These are phyloP conservation scores for Dactylella cylindrospora DNA, from an alignment of 2,329 filamentous ascomycete species.

Conservation along the genomic window DNA sequence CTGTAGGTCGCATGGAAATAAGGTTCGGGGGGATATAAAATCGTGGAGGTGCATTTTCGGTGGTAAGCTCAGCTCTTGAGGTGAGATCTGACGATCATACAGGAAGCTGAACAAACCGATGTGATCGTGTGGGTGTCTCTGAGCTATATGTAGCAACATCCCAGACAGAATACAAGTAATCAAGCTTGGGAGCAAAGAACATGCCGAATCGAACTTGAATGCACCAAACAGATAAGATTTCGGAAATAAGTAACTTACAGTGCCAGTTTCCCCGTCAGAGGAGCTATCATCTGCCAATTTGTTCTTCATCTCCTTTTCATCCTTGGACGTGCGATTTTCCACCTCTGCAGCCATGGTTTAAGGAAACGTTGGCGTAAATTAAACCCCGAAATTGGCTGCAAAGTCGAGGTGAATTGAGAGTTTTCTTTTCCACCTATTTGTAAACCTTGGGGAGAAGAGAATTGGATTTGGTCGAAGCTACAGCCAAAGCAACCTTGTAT, in stretches of 20 bases:
- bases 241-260: constrained; percentile 9
- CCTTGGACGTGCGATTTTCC: not conserved
- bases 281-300: not conserved
- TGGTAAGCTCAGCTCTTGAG: not conserved
- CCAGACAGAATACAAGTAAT: not conserved
- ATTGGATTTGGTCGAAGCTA: too few species aligned
- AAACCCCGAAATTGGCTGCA: not conserved
- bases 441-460: too few species aligned
- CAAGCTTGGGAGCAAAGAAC: not conserved
- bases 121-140: too few species aligned
- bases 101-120: constrained; percentile 2
- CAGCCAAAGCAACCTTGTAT: not conserved
- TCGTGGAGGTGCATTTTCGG: not conserved
- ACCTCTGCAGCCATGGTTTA: constrained; percentile 21
- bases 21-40: not conserved
- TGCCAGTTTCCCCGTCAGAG: constrained; percentile 1
- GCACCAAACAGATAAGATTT: too few species aligned
- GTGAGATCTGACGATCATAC: not conserved
- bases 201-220: not conserved
- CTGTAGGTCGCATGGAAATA: not conserved
- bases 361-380: not conserved
- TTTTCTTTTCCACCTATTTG: not conserved
- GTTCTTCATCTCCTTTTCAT: constrained; percentile 20
- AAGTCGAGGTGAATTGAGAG: constrained; percentile 20
- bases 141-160: too few species aligned